Evolutionary conservation across 169 alveolate species (phyloP), one percentile per base, ranked within the genome.

Genomic region (Plasmodium vivax): DNA sequence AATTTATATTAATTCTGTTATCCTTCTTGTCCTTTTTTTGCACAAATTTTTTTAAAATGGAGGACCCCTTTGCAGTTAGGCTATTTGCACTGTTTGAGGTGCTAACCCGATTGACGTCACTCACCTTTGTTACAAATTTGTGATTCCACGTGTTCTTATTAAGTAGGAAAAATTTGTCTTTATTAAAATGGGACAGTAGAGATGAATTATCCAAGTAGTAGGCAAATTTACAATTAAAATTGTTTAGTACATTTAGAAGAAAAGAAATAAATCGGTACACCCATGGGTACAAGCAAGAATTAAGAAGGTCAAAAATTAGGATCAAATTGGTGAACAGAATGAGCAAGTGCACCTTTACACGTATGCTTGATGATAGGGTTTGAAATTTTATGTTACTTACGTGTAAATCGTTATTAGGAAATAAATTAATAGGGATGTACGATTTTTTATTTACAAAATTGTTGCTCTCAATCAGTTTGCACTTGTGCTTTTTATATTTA

Each of bases 191-290:
- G 45, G 94, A 77, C 12, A 75, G n/a, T 16, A 87, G 47, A 32
- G 7, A 19, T 16, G 83, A 75, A 75, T 87, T 87, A 62, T 87
- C 94, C 43, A 87, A 77, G 58, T 87, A 87, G 36, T 54, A 5
- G 71, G 75, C 75, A 30, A 12, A 51, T 34, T 75, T 87, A 34
- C 43, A 36, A 75, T 87, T 87, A 75, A 87, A 75, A 87, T 75
- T 87, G 68, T 87, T 75, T 34, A 87, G 43, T 16, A 87, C 71
- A 41, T 87, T 87, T 51, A 87, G 30, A 36, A 87, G 85, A 58
- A 87, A 77, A 36, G 82, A 74, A 36, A 87, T 56, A 27, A 87
- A 87, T 87, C 77, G 75, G 58, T 87, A 87, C 27, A 87, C 85
- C 94, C 94, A 87, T 27, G 62, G 43, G 45, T 87, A 72, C 10